Conservation (phyloP, 208 protist genomes). For the Trypanosoma avium region DNA sequence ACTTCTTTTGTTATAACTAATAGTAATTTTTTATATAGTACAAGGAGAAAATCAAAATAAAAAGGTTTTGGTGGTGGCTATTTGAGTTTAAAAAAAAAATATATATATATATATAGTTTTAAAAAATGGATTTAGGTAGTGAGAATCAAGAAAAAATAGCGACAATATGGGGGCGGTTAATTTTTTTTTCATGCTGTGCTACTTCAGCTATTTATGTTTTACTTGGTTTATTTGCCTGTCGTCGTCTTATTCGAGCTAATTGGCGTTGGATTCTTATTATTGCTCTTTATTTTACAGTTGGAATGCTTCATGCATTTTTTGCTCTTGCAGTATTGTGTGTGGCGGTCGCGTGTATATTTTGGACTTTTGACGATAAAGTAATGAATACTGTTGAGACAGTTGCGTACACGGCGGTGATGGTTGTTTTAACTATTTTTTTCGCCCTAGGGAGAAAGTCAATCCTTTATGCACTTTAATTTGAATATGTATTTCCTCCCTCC, state of each 20-base stretch:
- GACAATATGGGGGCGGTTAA: constrained; percentile 53
- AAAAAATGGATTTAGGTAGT: neutral
- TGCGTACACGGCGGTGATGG: constrained; percentile 60
- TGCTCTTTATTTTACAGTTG: constrained; percentile 57
- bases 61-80: too few relatives aligned
- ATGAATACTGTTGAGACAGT: constrained; percentile 44
- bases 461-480: constrained; percentile 75
- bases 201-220: constrained; percentile 63
- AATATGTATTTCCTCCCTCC: constrained; percentile 5
- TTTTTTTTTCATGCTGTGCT: constrained; percentile 51
- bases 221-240: constrained; percentile 56
- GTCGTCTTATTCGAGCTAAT: constrained; percentile 54
- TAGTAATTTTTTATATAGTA: too few relatives aligned
- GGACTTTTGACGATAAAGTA: constrained; percentile 48
- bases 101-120: neutral
- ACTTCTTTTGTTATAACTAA: neutral
- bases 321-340: constrained; percentile 58
- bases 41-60: too few relatives aligned
- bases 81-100: too few relatives aligned
- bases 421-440: constrained; percentile 70
- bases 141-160: constrained; percentile 3
- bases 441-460: constrained; percentile 62
- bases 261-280: constrained; percentile 55
- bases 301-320: constrained; percentile 69
- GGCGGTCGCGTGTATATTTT: constrained; percentile 63